These are phyloP conservation scores for Lathyrus oleraceus DNA, from an alignment of 306 rosid genomes.

Conservation along the genomic window DNA sequence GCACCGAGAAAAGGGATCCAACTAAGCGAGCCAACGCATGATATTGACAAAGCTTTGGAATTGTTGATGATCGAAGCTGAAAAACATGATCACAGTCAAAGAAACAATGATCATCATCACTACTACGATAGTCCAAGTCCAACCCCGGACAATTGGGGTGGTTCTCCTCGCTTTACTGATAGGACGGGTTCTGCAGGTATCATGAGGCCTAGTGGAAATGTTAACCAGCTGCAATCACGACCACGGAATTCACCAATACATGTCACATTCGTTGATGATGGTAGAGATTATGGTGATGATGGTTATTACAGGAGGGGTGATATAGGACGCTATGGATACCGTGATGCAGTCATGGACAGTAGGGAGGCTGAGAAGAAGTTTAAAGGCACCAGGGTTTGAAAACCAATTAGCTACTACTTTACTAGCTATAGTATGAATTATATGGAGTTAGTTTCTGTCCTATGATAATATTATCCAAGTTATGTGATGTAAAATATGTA, in stretches of 20 bases:
- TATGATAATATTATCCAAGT: background rate
- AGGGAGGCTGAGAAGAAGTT: slow-evolving; percentile 25
- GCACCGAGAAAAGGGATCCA: slow-evolving; percentile 36
- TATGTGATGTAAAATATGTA: background rate
- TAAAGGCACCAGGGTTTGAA: slow-evolving; percentile 23
- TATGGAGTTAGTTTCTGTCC: background rate
- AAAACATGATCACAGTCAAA: background rate
- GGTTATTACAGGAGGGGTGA: background rate
- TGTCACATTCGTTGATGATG: background rate
- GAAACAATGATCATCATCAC: background rate
- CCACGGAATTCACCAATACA: background rate
- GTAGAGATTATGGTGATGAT: background rate
- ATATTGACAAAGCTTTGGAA: slow-evolving; percentile 35
- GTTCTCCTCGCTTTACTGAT: background rate
- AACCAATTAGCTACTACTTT: background rate
- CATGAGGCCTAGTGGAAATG: background rate
- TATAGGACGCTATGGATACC: background rate
- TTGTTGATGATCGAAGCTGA: slow-evolving; percentile 39
- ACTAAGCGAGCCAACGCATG: slow-evolving; percentile 45
- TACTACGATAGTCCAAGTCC: background rate
- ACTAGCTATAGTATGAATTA: background rate
- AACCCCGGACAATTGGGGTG: background rate
- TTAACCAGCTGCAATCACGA: background rate
- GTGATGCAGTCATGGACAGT: background rate
- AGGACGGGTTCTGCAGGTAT: background rate